Evolutionary conservation across 2,329 filamentous ascomycete species (phyloP).

Genomic region (Aspergillus ochraceoroseus): DNA sequence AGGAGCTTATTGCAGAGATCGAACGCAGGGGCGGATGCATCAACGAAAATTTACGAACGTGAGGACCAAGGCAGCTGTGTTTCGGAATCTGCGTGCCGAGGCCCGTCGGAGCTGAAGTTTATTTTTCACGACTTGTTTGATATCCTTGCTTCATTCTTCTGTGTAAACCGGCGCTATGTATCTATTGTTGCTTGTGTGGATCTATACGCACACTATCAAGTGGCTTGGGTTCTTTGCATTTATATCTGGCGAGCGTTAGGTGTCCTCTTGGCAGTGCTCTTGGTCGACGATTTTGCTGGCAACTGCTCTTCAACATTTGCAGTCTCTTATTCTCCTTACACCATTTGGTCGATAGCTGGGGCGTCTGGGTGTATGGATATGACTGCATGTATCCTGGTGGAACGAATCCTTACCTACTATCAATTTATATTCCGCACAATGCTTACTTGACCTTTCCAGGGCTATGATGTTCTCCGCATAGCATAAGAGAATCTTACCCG

Average conservation of each 20-base stretch:
- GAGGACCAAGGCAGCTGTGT: slow-evolving; percentile 1
- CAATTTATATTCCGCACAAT: background rate
- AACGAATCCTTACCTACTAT: background rate
- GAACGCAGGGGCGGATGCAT: slow-evolving; percentile 58
- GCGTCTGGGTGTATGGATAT: slow-evolving; percentile 2
- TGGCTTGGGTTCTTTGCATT: no score
- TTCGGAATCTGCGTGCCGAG: slow-evolving; percentile 3
- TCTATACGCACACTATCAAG: no score
- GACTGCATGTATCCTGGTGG: background rate
- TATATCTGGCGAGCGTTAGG: no score
- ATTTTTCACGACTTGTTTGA: slow-evolving; percentile 7
- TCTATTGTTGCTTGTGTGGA: background rate
- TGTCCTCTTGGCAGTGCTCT: no score
- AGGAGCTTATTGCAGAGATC: slow-evolving; percentile 54
- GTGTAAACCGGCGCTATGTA: background rate
- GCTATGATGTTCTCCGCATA: no score
- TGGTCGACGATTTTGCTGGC: background rate
- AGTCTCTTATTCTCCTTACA: background rate
- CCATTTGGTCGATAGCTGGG: background rate
- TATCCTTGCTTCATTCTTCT: slow-evolving; percentile 2
- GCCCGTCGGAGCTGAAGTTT: slow-evolving; percentile 5
- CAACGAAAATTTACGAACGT: slow-evolving; percentile 34
- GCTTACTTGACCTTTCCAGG: background rate
- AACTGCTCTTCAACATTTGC: no score
- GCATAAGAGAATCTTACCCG: no score